Evolutionary conservation across 805 yeast genomes (phyloP), one percentile per base, ranked within the genome.

Genomic region (Metschnikowia drakensbergensis): DNA sequence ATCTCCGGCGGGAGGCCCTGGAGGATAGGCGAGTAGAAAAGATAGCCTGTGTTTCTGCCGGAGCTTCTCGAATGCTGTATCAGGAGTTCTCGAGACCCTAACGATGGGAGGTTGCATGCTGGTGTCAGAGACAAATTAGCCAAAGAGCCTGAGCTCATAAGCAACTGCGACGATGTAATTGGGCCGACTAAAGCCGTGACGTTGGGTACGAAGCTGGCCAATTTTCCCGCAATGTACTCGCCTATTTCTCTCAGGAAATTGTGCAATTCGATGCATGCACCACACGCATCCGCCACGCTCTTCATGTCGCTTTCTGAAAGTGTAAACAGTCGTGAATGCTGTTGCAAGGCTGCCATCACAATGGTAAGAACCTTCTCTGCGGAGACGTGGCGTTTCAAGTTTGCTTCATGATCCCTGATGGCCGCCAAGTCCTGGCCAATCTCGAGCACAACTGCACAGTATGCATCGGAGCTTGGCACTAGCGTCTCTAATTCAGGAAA

Each of bases 71-170:
- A 53, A 11, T 58, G 55, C 30, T 61, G 60, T 1, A 72, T 58
- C 31, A 72, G 67, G 17, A 71, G 50, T 42, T 72, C 74, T 37
- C 65, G 61, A 4, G 79, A 77, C 0, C 96, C 97, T 42, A 88
- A 68, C 0, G 95, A 80, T 0, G 96, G 82, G 23, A 92, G 59
- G 60, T 92, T 92, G 58, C 97, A 88, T 3, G 96, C 76, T 0
- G 97, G 96, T 0, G 87, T 80, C 29, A 65, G 68, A 2, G 89
- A 80, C 7, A 92, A 67, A 5, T 80, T 83, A 9, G 68, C 68
- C 4, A 92, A 63, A 0, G 96, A 89, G 2, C 96, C 95, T 1
- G 80, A 69, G 13, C 77, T 72, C 0, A 88, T 77, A 25, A 92
- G 67, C 13, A 94, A 65, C 57, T 86, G 88, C 0, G 96, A 84